phyloP scores from a whole-genome alignment of 2,329 filamentous ascomycete genomes.

The Sclerotinia trifoliorum region DNA sequence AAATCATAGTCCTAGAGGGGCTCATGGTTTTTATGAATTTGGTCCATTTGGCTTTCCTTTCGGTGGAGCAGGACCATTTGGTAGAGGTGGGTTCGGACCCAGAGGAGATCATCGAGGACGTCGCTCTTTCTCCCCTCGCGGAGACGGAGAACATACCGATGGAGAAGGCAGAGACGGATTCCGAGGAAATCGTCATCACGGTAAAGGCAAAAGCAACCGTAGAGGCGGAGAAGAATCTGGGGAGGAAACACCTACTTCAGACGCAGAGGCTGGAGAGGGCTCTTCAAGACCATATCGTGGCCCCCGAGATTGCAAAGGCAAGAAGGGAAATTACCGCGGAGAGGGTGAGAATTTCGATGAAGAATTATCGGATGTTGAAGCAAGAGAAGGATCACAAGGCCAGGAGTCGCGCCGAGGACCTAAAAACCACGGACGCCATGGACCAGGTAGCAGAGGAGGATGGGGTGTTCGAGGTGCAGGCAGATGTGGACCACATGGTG shows the following conservation, averaged over 20 bases:
- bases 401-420: constrained; percentile 22
- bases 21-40: background rate
- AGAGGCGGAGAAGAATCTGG: constrained; percentile 15
- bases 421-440: constrained; percentile 24
- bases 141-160: constrained; percentile 29
- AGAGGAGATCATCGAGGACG: constrained; percentile 29
- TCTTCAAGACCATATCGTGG: constrained; percentile 8
- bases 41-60: constrained; percentile 17
- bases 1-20: constrained; percentile 24
- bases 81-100: constrained; percentile 26
- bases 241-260: constrained; percentile 22
- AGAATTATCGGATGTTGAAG: constrained; percentile 21
- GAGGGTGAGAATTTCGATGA: constrained; percentile 6
- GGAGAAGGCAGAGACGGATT: constrained; percentile 25
- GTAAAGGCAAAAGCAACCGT: constrained; percentile 27
- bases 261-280: constrained; percentile 12
- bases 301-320: constrained; percentile 7
- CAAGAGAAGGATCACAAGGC: constrained; percentile 22
- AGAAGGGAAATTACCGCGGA: background rate
- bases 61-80: constrained; percentile 16
- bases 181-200: constrained; percentile 41
- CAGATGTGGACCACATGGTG: constrained; percentile 24
- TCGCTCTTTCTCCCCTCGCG: constrained; percentile 27
- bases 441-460: constrained; percentile 28
- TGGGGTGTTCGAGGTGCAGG: constrained; percentile 21